Base-by-base conservation (phyloP, 305 asterid species). In the Vinca major region DNA sequence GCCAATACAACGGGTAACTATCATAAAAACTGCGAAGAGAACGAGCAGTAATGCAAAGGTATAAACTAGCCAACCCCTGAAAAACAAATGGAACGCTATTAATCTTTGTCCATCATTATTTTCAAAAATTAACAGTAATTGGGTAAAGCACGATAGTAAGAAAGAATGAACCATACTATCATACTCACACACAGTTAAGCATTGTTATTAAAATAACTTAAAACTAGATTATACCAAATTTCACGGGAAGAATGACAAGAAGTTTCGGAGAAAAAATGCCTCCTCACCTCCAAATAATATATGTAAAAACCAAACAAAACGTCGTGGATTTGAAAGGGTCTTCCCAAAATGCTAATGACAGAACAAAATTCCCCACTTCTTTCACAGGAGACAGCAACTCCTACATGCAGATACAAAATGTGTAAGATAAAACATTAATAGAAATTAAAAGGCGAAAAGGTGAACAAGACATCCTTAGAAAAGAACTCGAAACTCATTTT, bases 61-160 rank as follows among this genome's bases (percentile, higher is more conserved):
- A 73, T 88, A 87, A 56, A 86, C 85, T 61, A 81, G 79, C 97
- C 95, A 90, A 68, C 94, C 98, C 82, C 98, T 92, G 96, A 2
- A 48, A 17, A 67, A n/a, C 7, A 47, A 53, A 44, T 26, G 37
- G 33, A 54, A 61, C 36, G 10, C 8, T 2, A 2, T 57, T 19
- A 68, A 21, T 44, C n/a, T 3, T n/a, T 39, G 47, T 13, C 51
- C 9, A 50, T 5, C 21, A 60, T 16, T 39, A 60, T 47, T 14
- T n/a, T 58, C 52, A 8, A 65, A 48, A 33, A 26, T 26, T 26
- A 26, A 26, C 1, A 26, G 33, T 36, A 19, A 11, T 12, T 4
- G 8, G 55, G 33, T 11, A 16, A 50, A 5, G 37, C 9, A 17
- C 63, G 13, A 48, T 36, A 41, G 64, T 60, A 36, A 11, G 14